Conservation (phyloP, 106 monocot genomes). For the Allium cepa region DNA sequence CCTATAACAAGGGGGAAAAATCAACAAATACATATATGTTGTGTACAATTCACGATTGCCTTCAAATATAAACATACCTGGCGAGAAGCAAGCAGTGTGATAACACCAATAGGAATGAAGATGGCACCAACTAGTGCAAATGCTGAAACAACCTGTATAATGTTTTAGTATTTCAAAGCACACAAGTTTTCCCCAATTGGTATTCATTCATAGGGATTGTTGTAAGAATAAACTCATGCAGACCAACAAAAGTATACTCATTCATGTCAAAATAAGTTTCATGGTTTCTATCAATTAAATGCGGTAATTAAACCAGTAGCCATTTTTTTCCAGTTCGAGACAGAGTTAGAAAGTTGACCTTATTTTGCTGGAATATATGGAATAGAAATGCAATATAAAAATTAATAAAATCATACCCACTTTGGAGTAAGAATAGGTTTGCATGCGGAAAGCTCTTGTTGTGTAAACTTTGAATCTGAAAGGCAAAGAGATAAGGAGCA, state of each 20-base stretch:
- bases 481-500: not conserved
- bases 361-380: too few relatives aligned
- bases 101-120: conserved; percentile 75
- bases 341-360: not conserved
- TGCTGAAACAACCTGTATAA: conserved; percentile 64
- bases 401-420: conserved; percentile 38
- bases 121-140: conserved; percentile 58
- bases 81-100: conserved; percentile 55
- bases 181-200: not conserved
- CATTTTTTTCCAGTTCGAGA: not conserved
- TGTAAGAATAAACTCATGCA: too few relatives aligned
- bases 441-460: conserved; percentile 91
- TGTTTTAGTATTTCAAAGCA: not conserved
- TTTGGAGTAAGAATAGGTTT: conserved; percentile 81
- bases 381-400: not conserved
- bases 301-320: not conserved
- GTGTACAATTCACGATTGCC: not conserved
- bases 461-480: conserved; percentile 86
- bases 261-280: too few relatives aligned
- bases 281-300: too few relatives aligned
- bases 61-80: conserved; percentile 27
- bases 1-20: conserved; percentile 22
- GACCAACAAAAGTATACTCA: too few relatives aligned
- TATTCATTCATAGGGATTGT: not conserved
- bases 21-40: not conserved